Percentiles rank a stretch among this genome's conserved stretches.
These are phyloP conservation scores for Hypoxylon sp. DNA, from an alignment of 2,329 filamentous ascomycete species.

Conservation along the genomic window DNA sequence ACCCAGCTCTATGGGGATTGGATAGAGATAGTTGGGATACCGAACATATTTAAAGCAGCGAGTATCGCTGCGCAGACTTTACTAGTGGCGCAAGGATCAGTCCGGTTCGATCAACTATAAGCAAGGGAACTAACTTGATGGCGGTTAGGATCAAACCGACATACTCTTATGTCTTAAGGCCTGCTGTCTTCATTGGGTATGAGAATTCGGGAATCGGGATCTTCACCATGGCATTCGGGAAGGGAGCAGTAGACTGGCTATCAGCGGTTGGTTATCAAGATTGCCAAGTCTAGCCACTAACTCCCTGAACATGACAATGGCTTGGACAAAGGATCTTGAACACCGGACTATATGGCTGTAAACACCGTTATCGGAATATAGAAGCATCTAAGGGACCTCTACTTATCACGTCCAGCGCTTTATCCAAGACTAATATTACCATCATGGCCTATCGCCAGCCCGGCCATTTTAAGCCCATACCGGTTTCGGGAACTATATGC, in stretches of 20 bases:
- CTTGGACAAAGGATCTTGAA: conserved; percentile 4
- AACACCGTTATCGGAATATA: conserved; percentile 40
- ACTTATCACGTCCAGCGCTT: conserved; percentile 26
- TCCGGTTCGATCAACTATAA: conserved; percentile 10
- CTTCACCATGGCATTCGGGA: conserved; percentile 44
- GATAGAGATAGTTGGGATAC: conserved; percentile 22
- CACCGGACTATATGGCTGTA: not conserved
- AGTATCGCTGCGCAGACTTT: conserved; percentile 11
- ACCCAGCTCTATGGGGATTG: conserved; percentile 14
- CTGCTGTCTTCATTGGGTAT: conserved; percentile 17
- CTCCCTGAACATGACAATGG: not conserved
- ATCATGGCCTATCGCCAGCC: conserved; percentile 25
- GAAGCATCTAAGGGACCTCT: conserved; percentile 1
- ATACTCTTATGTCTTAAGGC: conserved; percentile 3
- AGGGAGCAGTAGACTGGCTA: conserved; percentile 35
- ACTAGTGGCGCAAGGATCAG: conserved; percentile 17
- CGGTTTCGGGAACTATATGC: conserved; percentile 51
- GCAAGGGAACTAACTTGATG: conserved; percentile 26
- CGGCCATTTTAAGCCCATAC: conserved; percentile 34
- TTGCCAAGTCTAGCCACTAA: conserved; percentile 15
- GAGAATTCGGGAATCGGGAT: conserved; percentile 45
- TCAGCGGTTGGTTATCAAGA: conserved; percentile 5
- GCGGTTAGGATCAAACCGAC: conserved; percentile 8
- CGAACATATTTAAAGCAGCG: conserved; percentile 24
- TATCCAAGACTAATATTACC: conserved; percentile 30